Evolutionary conservation across 2,329 filamentous ascomycete genomes (phyloP), one percentile per base, ranked within the genome.

Genomic region (Aspergillus tanneri): DNA sequence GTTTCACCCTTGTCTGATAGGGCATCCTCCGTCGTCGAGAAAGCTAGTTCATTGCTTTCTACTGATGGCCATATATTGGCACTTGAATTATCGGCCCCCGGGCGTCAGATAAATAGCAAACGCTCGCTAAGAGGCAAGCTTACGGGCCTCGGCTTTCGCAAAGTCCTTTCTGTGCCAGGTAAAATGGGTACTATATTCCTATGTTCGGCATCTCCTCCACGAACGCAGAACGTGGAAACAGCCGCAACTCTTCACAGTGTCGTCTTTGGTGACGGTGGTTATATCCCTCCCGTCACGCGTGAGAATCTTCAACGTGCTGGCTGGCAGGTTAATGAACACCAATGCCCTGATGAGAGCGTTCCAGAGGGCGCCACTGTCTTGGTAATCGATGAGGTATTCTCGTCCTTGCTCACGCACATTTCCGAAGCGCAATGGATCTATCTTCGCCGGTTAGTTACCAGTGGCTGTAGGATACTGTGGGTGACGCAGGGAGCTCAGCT

Each of bases 401-500:
- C 40, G 6, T 38, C 47, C 10, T 16, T 49, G 7, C 28, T 49
- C 5, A 25, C 25, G 6, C 22, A 37, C 2, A 23, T 49, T 10
- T 35, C 27, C 3, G 41, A 40, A 14, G 10, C 6, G 16, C 47
- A 49, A 23, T 49, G 47, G 47, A 4, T 34, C n/a, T 34, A 22
- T 11, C 41, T 49, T 7, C 34, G 19, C 10, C 24, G 21, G 0
- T 40, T 48, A 1, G 42, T 45, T 5, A 37, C 27, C 5, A 30
- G 8, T 14, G 28, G 49, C 7, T 41, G 45, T 18, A 48, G 38
- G 10, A 18, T 52, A 3, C 30, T 52, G 6, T 52, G 45, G 49
- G 49, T 52, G 7, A 52, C 49, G 8, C 23, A 35, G 8, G 49
- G 49, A 3, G 40, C 25, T 12, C 49, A 52, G 12, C 9, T 36